phyloP scores from a whole-genome alignment of 2,329 filamentous ascomycete genomes.

The Colletotrichum spaethianum region DNA sequence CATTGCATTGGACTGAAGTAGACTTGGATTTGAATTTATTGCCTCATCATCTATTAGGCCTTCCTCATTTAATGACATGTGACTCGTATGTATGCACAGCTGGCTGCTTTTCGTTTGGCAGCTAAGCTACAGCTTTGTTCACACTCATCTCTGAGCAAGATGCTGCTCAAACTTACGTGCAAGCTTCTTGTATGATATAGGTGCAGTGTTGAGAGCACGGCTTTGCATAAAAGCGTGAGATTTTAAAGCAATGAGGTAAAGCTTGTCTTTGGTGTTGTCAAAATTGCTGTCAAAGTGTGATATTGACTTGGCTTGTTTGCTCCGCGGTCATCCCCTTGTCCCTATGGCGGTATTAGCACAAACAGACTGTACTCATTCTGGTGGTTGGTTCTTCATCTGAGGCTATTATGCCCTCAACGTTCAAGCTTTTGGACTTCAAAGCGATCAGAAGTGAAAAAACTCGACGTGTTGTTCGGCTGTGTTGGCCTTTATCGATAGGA shows the following conservation, averaged over 20 bases:
- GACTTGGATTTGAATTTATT: background rate
- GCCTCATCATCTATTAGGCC: background rate
- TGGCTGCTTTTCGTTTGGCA: background rate
- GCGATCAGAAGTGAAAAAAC: background rate
- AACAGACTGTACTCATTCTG: background rate
- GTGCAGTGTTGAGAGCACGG: too few species aligned
- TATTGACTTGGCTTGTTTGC: background rate
- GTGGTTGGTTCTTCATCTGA: too few species aligned
- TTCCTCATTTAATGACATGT: background rate
- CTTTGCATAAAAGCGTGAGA: rapidly evolving
- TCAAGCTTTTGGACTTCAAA: background rate
- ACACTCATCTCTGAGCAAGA: background rate
- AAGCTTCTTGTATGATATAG: too few species aligned
- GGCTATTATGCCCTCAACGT: background rate
- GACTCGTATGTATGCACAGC: background rate
- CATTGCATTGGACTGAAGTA: too few species aligned
- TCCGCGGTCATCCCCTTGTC: background rate
- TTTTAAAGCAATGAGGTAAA: background rate
- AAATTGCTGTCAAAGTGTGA: background rate
- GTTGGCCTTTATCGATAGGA: background rate
- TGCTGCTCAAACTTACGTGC: background rate
- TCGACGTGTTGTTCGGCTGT: background rate
- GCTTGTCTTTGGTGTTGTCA: background rate
- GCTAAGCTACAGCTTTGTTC: background rate
- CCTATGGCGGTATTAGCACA: background rate